Evolutionary conservation across 768 basidiomycete species (phyloP), one percentile per base, ranked within the genome.

Genomic region (Tephrocybe sp.): DNA sequence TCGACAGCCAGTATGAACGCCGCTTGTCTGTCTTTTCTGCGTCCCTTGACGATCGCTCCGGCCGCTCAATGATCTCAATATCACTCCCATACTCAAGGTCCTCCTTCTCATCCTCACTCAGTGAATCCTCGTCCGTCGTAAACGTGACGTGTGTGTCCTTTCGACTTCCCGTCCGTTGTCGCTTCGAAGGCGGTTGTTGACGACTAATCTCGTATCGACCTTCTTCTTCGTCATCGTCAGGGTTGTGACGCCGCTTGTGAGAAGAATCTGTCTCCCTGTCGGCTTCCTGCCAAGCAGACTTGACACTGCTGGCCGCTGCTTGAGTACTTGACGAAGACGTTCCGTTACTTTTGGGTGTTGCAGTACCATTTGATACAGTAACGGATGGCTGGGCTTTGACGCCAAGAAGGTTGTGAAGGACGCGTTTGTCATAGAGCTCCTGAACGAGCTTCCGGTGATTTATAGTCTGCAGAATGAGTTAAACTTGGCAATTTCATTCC

Each of bases 391-490:
- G 45, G 8, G 67, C 67, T 43, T 64, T 58, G 18, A 83, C 65
- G 3, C 77, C 80, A 11, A 88, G 67, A 44, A 83, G 67, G 19
- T 73, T 68, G 53, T 92, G 90, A 45, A 92, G 62, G 1, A 69
- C 63, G 45, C 76, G 65, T 45, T 73, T 72, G 55, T 85, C 70
- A 60, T 88, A 86, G 12, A 91, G 70, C 52, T 90, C 86, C 59
- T 80, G 75, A 2, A 90, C 78, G 2, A 88, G 70, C 41, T 70
- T 72, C 23, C 91, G 80, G 57, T 88, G 86, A 49, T 86, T 86
- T 45, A 90, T 78, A 1, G 84, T 88, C 88, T 91, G 58, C 3
- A 21, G 15, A 30, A 21, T 4, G 7, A 19, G 47, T 39, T 45
- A 40, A 47, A 30, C 44, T 44, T 3, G n/a, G 3, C 8, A 40